These are phyloP conservation scores for Coemansia biformis DNA, from an alignment of 192 early-diverging fungal species.

Conservation along the genomic window DNA sequence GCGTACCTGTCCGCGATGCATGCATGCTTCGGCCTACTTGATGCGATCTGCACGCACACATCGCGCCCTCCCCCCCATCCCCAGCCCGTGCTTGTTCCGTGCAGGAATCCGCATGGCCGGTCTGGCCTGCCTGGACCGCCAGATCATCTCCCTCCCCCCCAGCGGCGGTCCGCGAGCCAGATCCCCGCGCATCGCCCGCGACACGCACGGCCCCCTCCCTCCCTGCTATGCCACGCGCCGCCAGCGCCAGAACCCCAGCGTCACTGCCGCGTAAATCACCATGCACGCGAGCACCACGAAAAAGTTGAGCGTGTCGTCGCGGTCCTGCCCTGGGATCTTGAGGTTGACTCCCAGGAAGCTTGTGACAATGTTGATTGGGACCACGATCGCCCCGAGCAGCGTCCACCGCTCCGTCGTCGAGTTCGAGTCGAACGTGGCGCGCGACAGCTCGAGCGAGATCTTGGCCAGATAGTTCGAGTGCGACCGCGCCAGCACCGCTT, in stretches of 20 bases:
- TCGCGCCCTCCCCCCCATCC: no score
- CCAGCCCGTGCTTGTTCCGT: no score
- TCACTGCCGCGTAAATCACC: slow-evolving; percentile 29
- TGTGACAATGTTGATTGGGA: slow-evolving; percentile 49
- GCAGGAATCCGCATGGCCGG: no score
- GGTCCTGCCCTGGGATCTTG: slow-evolving; percentile 62
- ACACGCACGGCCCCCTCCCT: no score
- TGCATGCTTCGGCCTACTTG: no score
- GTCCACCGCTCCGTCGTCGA: slow-evolving; percentile 46
- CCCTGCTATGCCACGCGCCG: no score
- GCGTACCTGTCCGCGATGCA: no score
- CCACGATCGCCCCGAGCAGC: slow-evolving; percentile 46
- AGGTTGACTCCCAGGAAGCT: slow-evolving; percentile 70
- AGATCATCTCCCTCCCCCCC: no score
- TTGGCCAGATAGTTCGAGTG: slow-evolving; percentile 73
- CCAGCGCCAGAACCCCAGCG: slow-evolving; percentile 49
- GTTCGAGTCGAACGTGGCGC: slow-evolving; percentile 38
- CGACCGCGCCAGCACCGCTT: slow-evolving; percentile 62
- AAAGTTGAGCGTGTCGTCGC: slow-evolving; percentile 51
- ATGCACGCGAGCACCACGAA: slow-evolving; percentile 45
- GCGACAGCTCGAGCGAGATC: slow-evolving; percentile 66
- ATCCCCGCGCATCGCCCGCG: no score
- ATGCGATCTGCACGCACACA: no score
- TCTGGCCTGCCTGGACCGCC: no score
- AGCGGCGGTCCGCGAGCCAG: no score